Conservation (phyloP, 2,329 filamentous ascomycete species). For the Colletotrichum sidae region DNA sequence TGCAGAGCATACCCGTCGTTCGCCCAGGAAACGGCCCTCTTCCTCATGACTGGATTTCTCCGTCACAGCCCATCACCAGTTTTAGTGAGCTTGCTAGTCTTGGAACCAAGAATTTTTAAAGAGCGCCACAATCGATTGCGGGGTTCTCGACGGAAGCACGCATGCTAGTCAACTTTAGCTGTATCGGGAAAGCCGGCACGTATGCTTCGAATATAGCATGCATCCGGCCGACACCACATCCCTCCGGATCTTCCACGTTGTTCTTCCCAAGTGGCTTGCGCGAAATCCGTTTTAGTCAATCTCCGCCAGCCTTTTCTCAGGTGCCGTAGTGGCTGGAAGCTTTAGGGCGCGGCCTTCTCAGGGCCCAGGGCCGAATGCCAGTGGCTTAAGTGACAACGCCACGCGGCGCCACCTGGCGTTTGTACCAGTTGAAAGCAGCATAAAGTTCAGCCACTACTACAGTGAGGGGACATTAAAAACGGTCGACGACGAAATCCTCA, state of each 20-base stretch:
- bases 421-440: too few species aligned
- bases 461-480: too few species aligned
- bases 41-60: constrained; percentile 57
- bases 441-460: too few species aligned
- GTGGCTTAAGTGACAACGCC: too few species aligned
- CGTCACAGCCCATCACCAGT: constrained; percentile 48
- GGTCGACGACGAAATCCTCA: too few species aligned
- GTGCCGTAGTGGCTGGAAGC: too few species aligned
- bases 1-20: constrained; percentile 70
- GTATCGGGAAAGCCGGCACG: constrained; percentile 18
- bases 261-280: too few species aligned
- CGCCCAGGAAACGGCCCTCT: constrained; percentile 79
- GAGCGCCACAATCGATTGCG: neutral
- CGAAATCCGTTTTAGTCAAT: too few species aligned
- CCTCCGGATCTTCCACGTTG: constrained; percentile 1
- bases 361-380: too few species aligned
- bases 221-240: constrained; percentile 31
- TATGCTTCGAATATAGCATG: constrained; percentile 30
- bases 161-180: constrained; percentile 17
- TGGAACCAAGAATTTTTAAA: constrained; percentile 15
- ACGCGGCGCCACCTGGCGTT: too few species aligned
- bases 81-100: constrained; percentile 42
- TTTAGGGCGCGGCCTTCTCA: too few species aligned
- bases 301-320: too few species aligned
- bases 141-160: constrained; percentile 7